These are phyloP conservation scores for Alternaria postmessia DNA, from an alignment of 2,329 filamentous ascomycete genomes.

Conservation along the genomic window DNA sequence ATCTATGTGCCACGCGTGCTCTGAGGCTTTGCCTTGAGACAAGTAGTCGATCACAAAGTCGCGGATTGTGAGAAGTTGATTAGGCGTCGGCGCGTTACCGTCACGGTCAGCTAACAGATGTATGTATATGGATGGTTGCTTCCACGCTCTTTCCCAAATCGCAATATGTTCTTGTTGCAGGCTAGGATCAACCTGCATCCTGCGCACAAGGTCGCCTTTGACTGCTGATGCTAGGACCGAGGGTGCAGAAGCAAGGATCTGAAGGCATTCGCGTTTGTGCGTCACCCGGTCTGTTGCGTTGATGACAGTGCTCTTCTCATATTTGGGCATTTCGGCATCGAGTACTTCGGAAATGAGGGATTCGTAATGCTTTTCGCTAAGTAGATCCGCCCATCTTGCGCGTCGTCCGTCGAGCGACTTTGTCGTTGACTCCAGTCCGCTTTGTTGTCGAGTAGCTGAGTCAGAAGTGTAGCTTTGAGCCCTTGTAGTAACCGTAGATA, in stretches of 20 bases:
- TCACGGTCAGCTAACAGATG: conserved; percentile 33
- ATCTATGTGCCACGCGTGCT: conserved; percentile 29
- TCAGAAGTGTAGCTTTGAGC: conserved; percentile 2
- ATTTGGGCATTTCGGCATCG: conserved; percentile 34
- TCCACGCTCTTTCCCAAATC: conserved; percentile 29
- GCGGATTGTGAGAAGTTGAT: conserved; percentile 33
- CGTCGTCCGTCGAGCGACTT: conserved; percentile 24
- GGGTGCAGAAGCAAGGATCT: conserved; percentile 40
- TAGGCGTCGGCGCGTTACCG: conserved; percentile 33
- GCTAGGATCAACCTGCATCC: conserved; percentile 16
- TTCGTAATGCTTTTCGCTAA: conserved; percentile 29
- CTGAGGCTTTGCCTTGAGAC: background rate
- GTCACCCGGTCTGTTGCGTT: conserved; percentile 16
- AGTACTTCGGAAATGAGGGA: conserved; percentile 36
- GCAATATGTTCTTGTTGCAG: conserved; percentile 30
- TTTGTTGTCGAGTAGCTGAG: too few species aligned
- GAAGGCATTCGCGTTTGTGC: conserved; percentile 34
- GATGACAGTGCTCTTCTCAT: conserved; percentile 24
- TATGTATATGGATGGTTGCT: conserved; percentile 41
- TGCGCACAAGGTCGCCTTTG: conserved; percentile 31
- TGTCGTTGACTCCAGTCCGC: too few species aligned
- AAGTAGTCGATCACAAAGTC: conserved; percentile 32
- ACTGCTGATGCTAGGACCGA: conserved; percentile 34
- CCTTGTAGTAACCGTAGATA: conserved; percentile 14
- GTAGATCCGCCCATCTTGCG: conserved; percentile 25